Base-by-base conservation (phyloP, 768 basidiomycete species). In the Cyclocybe cylindracea region DNA sequence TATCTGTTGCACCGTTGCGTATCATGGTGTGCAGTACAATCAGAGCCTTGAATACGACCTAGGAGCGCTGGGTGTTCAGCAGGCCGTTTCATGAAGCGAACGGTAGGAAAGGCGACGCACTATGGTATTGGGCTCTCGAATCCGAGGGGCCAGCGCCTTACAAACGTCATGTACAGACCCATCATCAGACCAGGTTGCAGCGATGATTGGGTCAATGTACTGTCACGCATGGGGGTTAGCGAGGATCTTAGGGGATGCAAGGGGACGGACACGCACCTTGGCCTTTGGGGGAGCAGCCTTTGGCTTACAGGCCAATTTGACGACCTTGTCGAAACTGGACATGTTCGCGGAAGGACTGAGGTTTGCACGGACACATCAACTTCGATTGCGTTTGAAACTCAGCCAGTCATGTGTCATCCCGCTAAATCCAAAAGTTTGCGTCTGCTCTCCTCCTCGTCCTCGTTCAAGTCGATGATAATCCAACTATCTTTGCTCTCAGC, bases 41-140 rank as follows among this genome's bases (percentile, higher is more conserved):
- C 59, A 98, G 76, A 0, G 94, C 94, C 66, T 99, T 99, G 83
- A 98, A 98, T n/a, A 92, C 94, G 58, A 98, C 81, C 94, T 97
- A 61, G n/a, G 32, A 44, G 39, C 37, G 48, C 41, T 39, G 58
- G 29, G 9, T 32, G 13, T 39, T 24, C 48, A 48, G 36, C 19
- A 46, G 41, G 11, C 34, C 32, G 14, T 31, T 48, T 35, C 38
- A 18, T 29, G 29, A 24, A 35, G 40, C 18, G 7, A 48, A 19
- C 16, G 14, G 18, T 37, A 14, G 42, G 38, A 43, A 39, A 44
- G 18, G 33, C 51, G 43, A 73, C 89, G 64, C 62, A 96, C 94
- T 43, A 95, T 84, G 11, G 85, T 84, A 69, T 98, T 98, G 32
- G 95, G 91, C 67, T 99, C 97, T 18, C 90, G 80, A 54, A 99